Base-by-base conservation (phyloP, 495 filamentous ascomycete species). In the Penicillium cataractarum region DNA sequence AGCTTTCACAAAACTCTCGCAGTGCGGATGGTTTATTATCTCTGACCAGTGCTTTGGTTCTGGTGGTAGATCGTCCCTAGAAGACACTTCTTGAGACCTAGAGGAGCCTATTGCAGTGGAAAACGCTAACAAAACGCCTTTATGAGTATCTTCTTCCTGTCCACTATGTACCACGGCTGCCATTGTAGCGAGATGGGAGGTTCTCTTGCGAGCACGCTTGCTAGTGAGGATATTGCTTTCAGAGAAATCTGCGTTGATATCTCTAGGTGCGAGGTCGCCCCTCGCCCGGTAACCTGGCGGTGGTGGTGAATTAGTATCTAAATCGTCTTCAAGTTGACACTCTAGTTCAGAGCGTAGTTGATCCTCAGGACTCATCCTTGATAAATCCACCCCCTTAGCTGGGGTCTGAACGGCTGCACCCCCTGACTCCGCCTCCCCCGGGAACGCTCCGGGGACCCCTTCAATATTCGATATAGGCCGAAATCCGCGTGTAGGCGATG, bases 11-110 rank as follows among this genome's bases (percentile, higher is more conserved):
- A 55, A 58, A 2, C 55, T 26, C 13, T 58, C 24, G 12, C 24
- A 9, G 17, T 32, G 44, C 10, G 40, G 40, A 9, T 58, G 40
- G 2, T 24, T 6, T 2, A 48, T 9, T 2, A 48, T 24, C 9
- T 58, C 27, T 4, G 17, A 8, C 40, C 15, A 58, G 26, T 24
- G 8, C 26, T 24, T 32, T 6, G 55, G 55, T 17, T 19, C 24
- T 17, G 39, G 39, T 10, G 27, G 55, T 1, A 58, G 55, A 22
- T 58, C 40, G 44, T 57, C 55, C 3, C 55, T 24, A 15, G 29
- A 7, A 19, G 13, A 8, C 4, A 24, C 24, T 3, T 19, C 19
- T n/a, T 56, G 10, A n/a, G 26, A 26, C 17, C 31, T 46, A 32
- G 33, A 19, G 21, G n/a, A n/a, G 29, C n/a, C 21, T 10, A 57